Base-by-base conservation (phyloP, 768 basidiomycete genomes). In the Pleurotus platypus region DNA sequence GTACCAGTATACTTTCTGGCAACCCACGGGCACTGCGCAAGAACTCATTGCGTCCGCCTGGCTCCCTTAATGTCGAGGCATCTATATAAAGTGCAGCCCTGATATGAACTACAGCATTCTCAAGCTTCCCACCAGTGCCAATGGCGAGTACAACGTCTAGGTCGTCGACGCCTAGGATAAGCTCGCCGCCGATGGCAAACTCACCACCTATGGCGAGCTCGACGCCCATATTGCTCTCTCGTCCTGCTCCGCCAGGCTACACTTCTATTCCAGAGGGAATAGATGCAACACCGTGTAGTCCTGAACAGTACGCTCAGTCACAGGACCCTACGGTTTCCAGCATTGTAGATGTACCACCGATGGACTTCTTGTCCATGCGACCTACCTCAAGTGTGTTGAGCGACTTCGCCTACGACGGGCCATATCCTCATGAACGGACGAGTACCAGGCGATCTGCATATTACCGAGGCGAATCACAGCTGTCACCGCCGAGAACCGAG, bases 231-330 rank as follows among this genome's bases (percentile, higher is more conserved):
- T 39, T 15, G 11, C 38, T 39, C 13, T 38, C 51, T 11, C 11
- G 15, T 9, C 24, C 30, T 37, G 37, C 51, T 12, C 51, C 51
- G 11, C 51, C 51, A 42, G 51, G 51, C 9, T 53, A 53, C 51
- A 39, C 51, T 7, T 53, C 51, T 15, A 53, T 53, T 7, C 51
- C 51, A 40, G 51, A 53, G 37, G 51, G 51, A 15, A 22, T 53
- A 15, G 51, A 53, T 40, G 38, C 51, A 1, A 39, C 51, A 11
- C 16, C 22, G 4, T 53, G 20, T 43, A 35, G 42, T 20, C 39
- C 42, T 37, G 38, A 20, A 22, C 38, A 30, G 42, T 40, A 35
- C 51, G 15, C 38, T 39, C 30, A 35, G 30, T 35, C 30, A 8
- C 30, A 35, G 6, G 51, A 53, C 20, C 37, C 51, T 7, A 53